Evolutionary conservation across 2,329 filamentous ascomycete species (phyloP), one percentile per base, ranked within the genome.

Genomic region (Sporothrix schenckii): DNA sequence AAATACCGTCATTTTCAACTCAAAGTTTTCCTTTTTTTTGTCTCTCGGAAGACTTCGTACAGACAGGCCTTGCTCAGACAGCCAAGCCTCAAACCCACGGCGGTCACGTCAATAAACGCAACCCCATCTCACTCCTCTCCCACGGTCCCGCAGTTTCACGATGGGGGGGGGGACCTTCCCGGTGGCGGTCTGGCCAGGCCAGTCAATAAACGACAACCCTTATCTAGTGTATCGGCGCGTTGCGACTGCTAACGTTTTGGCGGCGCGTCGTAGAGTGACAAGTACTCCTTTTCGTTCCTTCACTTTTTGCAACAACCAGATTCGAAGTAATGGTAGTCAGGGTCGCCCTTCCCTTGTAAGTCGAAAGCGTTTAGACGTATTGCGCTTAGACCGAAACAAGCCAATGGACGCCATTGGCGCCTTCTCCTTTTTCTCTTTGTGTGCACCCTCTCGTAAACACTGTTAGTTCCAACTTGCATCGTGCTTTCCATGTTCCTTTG

Each of bases 11-110:
- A 63, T 21, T 16, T 44, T n/a, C 9, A 27, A 24, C 7, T 7
- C 6, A 9, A 19, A 44, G 21, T 39, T 44, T 7, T 44, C 11
- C 14, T 47, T 4, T 47, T 3, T n/a, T 61, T n/a, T 24, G 11
- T 13, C 13, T 16, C 58, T 47, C 16, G 30, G 21, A 16, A 13
- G 11, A 6, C 19, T 63, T 47, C 39, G 39, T 63, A 27, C 27
- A 10, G 58, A 7, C 47, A 63, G 58, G 39, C 58, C 58, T 47
- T 63, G 58, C 13, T 63, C 39, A 7, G 39, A 47, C 27, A n/a
- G 58, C 58, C 58, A 63, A 63, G 58, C 58, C 24, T 63, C 39
- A 63, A 63, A 39, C 58, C 58, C 39, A 61, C 47, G 58, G 39
- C 39, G 39, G 44, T 21, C n/a, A 27, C n/a, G n/a, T n/a, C 39